phyloP scores from a whole-genome alignment of 1,284 basidiomycete species.

The Ceratobasidium sp. region DNA sequence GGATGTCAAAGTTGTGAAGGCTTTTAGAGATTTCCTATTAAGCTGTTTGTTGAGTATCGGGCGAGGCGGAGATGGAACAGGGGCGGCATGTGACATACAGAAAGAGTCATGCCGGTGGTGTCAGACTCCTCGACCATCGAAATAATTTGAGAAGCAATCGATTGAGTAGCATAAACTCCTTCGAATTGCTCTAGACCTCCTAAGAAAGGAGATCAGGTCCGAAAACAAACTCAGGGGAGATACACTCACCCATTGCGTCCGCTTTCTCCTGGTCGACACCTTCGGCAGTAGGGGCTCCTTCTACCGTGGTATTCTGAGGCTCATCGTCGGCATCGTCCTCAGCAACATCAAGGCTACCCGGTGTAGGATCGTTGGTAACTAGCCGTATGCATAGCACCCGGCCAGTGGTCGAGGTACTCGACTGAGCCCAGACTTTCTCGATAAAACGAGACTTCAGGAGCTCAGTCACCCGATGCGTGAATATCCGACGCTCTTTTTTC shows the following conservation, averaged over 20 bases:
- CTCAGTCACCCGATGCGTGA: conserved; percentile 76
- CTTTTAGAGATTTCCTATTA: conserved; percentile 73
- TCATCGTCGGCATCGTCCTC: conserved; percentile 15
- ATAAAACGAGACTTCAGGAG: conserved; percentile 77
- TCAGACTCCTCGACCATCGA: conserved; percentile 76
- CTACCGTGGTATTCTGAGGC: neutral
- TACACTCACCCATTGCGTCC: neutral
- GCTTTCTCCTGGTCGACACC: neutral
- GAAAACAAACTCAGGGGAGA: neutral
- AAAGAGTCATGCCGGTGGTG: conserved; percentile 75
- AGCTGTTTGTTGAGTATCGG: neutral
- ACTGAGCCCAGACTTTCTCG: conserved; percentile 69
- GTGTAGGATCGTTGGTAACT: neutral
- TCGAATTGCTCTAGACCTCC: neutral
- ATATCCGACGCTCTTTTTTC: conserved; percentile 80
- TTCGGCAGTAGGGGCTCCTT: neutral
- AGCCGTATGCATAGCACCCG: conserved; percentile 50
- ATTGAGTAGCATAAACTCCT: conserved; percentile 14
- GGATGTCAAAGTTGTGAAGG: conserved; percentile 78
- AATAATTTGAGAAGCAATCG: conserved; percentile 70
- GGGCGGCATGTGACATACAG: conserved; percentile 61
- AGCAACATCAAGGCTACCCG: neutral
- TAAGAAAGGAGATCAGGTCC: neutral
- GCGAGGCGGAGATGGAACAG: conserved; percentile 8
- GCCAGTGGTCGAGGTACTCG: conserved; percentile 13